Conservation (phyloP, 257 asterid genomes). For the Orobanche coerulescens region DNA sequence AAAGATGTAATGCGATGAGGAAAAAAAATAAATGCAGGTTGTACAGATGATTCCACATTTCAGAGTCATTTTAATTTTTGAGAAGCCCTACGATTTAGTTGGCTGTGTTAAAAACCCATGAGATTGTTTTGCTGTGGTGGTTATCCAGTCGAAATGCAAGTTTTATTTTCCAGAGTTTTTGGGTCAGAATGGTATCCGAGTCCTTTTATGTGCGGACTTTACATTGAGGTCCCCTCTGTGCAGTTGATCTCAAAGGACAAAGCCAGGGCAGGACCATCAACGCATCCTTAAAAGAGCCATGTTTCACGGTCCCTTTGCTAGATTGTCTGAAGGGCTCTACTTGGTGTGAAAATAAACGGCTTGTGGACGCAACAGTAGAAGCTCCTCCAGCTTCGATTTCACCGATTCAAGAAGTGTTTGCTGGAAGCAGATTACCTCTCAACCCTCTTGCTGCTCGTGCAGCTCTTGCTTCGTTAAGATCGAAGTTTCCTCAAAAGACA, state of each 20-base stretch:
- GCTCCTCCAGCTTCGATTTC: conserved; percentile 20
- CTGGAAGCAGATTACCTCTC: conserved; percentile 29
- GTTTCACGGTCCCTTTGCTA: conserved; percentile 11
- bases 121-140: neutral
- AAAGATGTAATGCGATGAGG: conserved; percentile 11
- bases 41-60: conserved; percentile 14
- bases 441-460: conserved; percentile 68
- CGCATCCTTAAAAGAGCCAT: conserved; percentile 19
- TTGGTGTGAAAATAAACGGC: conserved; percentile 17
- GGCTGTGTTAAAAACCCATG: conserved; percentile 2
- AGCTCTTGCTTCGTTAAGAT: conserved; percentile 54
- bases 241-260: conserved; percentile 30
- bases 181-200: conserved; percentile 9
- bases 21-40: neutral
- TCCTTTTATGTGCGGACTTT: conserved; percentile 13
- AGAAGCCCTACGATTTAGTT: conserved; percentile 3
- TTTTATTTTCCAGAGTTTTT: conserved; percentile 2
- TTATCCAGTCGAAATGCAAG: neutral
- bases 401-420: conserved; percentile 21
- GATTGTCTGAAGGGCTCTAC: conserved; percentile 9
- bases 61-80: neutral
- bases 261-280: conserved; percentile 16
- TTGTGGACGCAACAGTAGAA: conserved; percentile 12
- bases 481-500: conserved; percentile 27
- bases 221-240: conserved; percentile 22